phyloP scores from a whole-genome alignment of 768 basidiomycete genomes.

The Tricholoma terreum region DNA sequence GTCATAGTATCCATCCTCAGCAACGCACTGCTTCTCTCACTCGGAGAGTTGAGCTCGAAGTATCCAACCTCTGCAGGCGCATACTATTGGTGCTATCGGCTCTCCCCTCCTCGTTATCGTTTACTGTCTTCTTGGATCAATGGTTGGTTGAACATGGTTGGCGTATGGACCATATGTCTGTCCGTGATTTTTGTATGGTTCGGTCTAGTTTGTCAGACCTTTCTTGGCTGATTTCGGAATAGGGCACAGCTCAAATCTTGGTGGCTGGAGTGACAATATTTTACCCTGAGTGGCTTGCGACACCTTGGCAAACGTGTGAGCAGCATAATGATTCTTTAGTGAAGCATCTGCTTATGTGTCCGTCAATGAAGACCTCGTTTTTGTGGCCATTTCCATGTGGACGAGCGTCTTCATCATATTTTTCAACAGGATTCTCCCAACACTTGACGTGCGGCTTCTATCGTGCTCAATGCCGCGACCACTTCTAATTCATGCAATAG shows the following conservation, averaged over 20 bases:
- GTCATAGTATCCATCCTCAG: constrained; percentile 48
- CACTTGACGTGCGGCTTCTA: constrained; percentile 40
- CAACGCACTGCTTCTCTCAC: constrained; percentile 47
- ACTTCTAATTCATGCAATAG: constrained; percentile 23
- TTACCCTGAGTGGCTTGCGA: constrained; percentile 54
- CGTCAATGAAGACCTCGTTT: constrained; percentile 44
- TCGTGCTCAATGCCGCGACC: not conserved
- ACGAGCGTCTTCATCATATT: constrained; percentile 53
- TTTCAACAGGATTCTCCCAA: constrained; percentile 48
- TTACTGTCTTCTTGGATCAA: constrained; percentile 61
- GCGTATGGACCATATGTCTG: constrained; percentile 66
- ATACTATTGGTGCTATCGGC: constrained; percentile 65
- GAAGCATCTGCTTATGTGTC: not conserved
- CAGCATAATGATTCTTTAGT: not conserved
- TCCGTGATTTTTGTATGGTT: constrained; percentile 57
- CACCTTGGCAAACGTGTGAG: constrained; percentile 59
- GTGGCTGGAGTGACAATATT: constrained; percentile 59
- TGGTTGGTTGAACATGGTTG: constrained; percentile 67
- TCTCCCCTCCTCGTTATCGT: constrained; percentile 50
- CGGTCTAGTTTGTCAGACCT: no score
- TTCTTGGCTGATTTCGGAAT: not conserved
- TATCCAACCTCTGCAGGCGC: constrained; percentile 62
- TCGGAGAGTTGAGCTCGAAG: constrained; percentile 58
- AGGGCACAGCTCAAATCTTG: constrained; percentile 58
- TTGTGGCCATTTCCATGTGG: constrained; percentile 49